Evolutionary conservation across 2,329 filamentous ascomycete species (phyloP).

Genomic region (Pseudopithomyces maydicus): DNA sequence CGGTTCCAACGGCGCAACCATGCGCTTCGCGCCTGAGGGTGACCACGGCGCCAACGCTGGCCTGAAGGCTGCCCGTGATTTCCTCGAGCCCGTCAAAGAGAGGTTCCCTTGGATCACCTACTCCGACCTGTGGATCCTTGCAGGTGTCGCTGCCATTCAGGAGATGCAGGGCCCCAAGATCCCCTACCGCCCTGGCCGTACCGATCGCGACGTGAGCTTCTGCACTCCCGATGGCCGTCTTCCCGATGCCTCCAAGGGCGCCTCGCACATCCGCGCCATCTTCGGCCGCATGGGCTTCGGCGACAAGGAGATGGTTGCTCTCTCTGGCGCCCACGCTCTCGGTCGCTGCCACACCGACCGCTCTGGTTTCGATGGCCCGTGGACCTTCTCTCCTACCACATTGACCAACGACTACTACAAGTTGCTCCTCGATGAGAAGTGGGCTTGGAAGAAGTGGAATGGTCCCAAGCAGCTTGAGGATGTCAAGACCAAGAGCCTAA

Average conservation of each 20-base stretch:
- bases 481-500: slow-evolving; percentile 81
- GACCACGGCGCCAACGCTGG: slow-evolving; percentile 95
- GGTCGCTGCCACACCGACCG: slow-evolving; percentile 90
- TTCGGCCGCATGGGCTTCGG: slow-evolving; percentile 98
- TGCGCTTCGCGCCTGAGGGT: slow-evolving; percentile 89
- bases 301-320: slow-evolving; percentile 93
- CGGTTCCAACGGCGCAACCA: slow-evolving; percentile 94
- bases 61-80: slow-evolving; percentile 82
- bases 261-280: slow-evolving; percentile 82
- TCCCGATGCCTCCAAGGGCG: slow-evolving; percentile 78
- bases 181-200: slow-evolving; percentile 85
- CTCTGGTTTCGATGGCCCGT: slow-evolving; percentile 86
- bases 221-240: slow-evolving; percentile 95
- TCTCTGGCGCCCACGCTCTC: slow-evolving; percentile 80
- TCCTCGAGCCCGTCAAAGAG: slow-evolving; percentile 88
- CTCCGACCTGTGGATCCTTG: slow-evolving; percentile 96
- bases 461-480: slow-evolving; percentile 92
- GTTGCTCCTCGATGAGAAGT: slow-evolving; percentile 88
- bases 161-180: slow-evolving; percentile 91
- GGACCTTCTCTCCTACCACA: slow-evolving; percentile 75
- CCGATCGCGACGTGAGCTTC: slow-evolving; percentile 76
- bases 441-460: slow-evolving; percentile 96
- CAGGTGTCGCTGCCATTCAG: slow-evolving; percentile 83
- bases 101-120: slow-evolving; percentile 96
- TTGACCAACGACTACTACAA: slow-evolving; percentile 95